These are phyloP conservation scores for Fusarium acutatum DNA, from an alignment of 2,329 filamentous ascomycete species.

Conservation along the genomic window DNA sequence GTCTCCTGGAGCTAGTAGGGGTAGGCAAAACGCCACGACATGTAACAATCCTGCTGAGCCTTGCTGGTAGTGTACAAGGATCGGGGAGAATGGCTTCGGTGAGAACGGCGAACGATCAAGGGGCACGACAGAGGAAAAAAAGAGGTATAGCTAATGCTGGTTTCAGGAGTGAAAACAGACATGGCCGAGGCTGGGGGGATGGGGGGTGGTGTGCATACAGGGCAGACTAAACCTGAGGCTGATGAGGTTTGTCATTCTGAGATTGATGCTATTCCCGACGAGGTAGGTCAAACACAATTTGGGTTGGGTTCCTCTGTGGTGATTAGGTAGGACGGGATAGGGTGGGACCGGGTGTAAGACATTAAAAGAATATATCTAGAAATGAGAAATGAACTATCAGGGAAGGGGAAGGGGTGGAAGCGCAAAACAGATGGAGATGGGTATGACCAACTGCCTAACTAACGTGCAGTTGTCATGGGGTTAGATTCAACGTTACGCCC, in stretches of 20 bases:
- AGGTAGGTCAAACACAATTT: constrained; percentile 12
- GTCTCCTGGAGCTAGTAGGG: constrained; percentile 21
- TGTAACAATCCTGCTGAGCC: constrained; percentile 20
- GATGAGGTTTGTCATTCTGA: constrained; percentile 11
- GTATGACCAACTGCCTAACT: neutral
- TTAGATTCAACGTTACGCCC: neutral
- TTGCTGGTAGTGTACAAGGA: constrained; percentile 9
- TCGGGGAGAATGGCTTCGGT: neutral
- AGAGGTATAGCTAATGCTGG: constrained; percentile 4
- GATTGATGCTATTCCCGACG: constrained; percentile 19
- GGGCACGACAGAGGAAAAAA: neutral
- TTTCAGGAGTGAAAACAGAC: constrained; percentile 17
- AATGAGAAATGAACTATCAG: neutral
- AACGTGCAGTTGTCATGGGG: constrained; percentile 1
- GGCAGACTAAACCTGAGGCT: constrained; percentile 6
- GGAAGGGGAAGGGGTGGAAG: constrained; percentile 12
- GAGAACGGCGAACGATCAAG: constrained; percentile 6
- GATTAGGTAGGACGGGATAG: neutral
- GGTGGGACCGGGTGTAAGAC: neutral
- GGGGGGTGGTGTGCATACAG: neutral
- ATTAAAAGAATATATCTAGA: neutral
- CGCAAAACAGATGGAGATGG: constrained; percentile 1
- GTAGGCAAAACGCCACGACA: constrained; percentile 5
- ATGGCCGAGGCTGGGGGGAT: neutral
- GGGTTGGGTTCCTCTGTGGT: neutral